These are phyloP conservation scores for Coriaria nepalensis DNA, from an alignment of 306 rosid genomes.

Conservation along the genomic window DNA sequence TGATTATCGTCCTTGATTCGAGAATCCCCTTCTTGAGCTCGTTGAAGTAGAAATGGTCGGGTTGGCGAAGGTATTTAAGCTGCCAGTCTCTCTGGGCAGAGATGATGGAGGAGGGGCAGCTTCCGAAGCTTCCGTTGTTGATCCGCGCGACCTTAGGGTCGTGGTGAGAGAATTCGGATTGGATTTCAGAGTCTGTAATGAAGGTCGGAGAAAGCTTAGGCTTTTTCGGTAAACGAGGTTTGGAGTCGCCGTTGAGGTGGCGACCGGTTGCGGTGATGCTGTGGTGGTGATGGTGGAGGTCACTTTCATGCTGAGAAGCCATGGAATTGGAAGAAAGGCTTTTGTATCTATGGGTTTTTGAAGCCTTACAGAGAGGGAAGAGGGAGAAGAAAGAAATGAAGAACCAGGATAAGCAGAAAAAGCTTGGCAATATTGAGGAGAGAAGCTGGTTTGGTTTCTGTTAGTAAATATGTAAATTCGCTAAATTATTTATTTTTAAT, in stretches of 20 bases:
- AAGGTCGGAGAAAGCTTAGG: conserved; percentile 32
- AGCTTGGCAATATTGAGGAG: too few species aligned
- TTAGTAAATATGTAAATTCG: too few species aligned
- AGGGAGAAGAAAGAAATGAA: background rate
- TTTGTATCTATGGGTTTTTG: conserved; percentile 12
- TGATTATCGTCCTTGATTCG: conserved; percentile 46
- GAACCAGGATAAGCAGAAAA: background rate
- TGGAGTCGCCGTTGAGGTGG: conserved; percentile 40
- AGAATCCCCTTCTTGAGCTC: conserved; percentile 41
- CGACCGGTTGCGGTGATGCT: conserved; percentile 3
- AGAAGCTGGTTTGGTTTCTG: too few species aligned
- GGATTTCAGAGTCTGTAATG: conserved; percentile 45
- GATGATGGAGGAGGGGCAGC: conserved; percentile 57
- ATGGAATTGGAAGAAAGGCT: conserved; percentile 13
- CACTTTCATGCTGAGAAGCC: conserved; percentile 27
- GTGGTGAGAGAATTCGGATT: conserved; percentile 63
- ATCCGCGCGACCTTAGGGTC: conserved; percentile 62
- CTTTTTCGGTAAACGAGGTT: conserved; percentile 36
- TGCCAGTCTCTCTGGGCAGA: conserved; percentile 53
- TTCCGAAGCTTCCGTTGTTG: conserved; percentile 92
- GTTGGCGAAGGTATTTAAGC: conserved; percentile 52
- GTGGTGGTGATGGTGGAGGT: too few species aligned
- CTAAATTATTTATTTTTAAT: too few species aligned
- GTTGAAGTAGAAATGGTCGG: conserved; percentile 73
- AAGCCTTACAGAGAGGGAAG: conserved; percentile 10